Conservation (phyloP, 2,329 filamentous ascomycete genomes). For the Monilinia fructigena region DNA sequence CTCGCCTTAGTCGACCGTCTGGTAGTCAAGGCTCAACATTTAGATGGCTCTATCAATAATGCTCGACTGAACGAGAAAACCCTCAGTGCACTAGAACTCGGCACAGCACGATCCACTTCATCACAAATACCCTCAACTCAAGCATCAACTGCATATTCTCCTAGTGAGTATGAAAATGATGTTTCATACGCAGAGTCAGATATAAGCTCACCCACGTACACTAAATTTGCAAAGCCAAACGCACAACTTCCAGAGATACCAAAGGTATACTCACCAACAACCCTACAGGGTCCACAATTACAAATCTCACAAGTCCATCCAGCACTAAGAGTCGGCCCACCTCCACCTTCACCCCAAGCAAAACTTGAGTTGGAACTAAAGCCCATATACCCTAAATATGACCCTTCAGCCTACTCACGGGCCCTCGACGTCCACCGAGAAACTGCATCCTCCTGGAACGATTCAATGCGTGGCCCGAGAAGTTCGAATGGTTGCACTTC, state of each 20-base stretch:
- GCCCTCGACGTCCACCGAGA: background rate
- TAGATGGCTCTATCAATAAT: conserved; percentile 29
- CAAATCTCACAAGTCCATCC: conserved; percentile 13
- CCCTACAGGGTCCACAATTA: conserved; percentile 13
- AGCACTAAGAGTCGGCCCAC: background rate
- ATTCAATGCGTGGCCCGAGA: background rate
- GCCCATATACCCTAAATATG: background rate
- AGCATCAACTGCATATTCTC: conserved; percentile 19
- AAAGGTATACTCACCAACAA: conserved; percentile 4
- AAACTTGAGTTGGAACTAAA: background rate
- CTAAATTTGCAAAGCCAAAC: conserved; percentile 1
- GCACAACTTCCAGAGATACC: background rate
- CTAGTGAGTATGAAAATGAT: conserved; percentile 24
- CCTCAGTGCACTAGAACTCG: background rate
- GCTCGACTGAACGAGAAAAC: conserved; percentile 23
- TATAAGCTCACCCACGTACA: conserved; percentile 6
- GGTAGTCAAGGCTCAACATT: conserved; percentile 49
- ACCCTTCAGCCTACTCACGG: conserved; percentile 9
- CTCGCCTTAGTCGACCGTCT: conserved; percentile 66
- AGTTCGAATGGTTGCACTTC: background rate
- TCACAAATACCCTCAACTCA: conserved; percentile 12
- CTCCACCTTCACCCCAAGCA: conserved; percentile 1
- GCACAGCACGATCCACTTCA: background rate
- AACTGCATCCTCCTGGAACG: conserved; percentile 17
- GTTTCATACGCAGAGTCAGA: conserved; percentile 7